Percentiles rank a stretch among this genome's conserved stretches.
Conservation (phyloP, 495 filamentous ascomycete genomes). For the Neurospora africana region DNA sequence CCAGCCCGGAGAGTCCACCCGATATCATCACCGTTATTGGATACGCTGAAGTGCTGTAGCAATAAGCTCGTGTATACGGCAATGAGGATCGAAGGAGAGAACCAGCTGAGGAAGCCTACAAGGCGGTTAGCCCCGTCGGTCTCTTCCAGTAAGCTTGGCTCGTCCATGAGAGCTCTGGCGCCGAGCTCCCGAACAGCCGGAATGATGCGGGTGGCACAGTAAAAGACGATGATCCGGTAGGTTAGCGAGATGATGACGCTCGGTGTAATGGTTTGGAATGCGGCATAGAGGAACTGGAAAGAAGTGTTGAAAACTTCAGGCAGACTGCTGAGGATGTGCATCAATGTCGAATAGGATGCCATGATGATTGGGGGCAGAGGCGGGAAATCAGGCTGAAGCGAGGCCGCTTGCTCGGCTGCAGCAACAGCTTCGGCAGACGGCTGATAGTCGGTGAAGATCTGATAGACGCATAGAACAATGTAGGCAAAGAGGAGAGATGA, state of each 20-base stretch:
- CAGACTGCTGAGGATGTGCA: constrained; percentile 72
- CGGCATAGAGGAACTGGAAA: constrained; percentile 78
- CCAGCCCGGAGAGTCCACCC: constrained; percentile 78
- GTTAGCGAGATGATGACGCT: constrained; percentile 88
- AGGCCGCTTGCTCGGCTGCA: constrained; percentile 35
- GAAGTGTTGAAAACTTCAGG: constrained; percentile 75
- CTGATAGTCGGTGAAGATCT: constrained; percentile 97
- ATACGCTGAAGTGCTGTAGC: constrained; percentile 84
- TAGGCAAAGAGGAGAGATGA: constrained; percentile 95
- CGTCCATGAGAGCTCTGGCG: constrained; percentile 68
- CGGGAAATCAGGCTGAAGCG: constrained; percentile 68
- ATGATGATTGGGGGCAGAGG: constrained; percentile 94
- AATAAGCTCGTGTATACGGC: constrained; percentile 94
- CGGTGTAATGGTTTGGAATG: constrained; percentile 85
- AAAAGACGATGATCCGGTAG: constrained; percentile 88
- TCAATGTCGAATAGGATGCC: constrained; percentile 90
- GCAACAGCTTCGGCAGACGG: constrained; percentile 55
- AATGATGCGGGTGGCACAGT: constrained; percentile 91
- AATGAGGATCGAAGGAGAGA: constrained; percentile 83
- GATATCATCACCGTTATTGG: constrained; percentile 50
- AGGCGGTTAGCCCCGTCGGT: constrained; percentile 69
- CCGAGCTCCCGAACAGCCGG: constrained; percentile 82
- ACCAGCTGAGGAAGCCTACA: constrained; percentile 76
- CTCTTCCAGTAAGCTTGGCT: constrained; percentile 67
- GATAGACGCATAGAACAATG: constrained; percentile 92